Conservation (phyloP, 163 green algal species). For the Scenedesmus sp. region DNA sequence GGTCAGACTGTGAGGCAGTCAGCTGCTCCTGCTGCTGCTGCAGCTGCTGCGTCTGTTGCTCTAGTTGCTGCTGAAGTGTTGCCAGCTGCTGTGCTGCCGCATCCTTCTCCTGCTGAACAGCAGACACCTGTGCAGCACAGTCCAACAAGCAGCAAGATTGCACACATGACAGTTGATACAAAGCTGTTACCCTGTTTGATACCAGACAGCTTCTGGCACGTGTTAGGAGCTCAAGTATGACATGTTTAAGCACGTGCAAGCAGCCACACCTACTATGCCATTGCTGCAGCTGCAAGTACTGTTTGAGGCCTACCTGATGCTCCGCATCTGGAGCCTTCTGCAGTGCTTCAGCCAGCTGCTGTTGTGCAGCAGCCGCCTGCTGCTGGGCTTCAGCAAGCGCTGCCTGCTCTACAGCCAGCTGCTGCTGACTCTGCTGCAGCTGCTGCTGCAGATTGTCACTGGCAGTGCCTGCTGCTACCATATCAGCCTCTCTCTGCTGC, state of each 20-base stretch:
- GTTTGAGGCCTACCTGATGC: not conserved
- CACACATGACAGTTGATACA: not conserved
- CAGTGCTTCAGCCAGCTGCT: not conserved
- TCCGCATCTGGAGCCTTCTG: not conserved
- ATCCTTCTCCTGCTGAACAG: not conserved
- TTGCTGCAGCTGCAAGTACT: not conserved
- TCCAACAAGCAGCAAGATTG: not conserved
- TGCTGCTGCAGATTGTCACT: constrained; percentile 3
- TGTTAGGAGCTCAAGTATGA: too few species aligned
- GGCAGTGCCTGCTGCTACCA: not conserved
- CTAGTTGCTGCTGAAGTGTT: not conserved
- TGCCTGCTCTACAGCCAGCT: not conserved
- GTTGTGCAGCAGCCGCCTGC: not conserved
- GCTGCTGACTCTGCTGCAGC: constrained; percentile 8
- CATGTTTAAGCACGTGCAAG: too few species aligned
- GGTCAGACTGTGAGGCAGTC: not conserved
- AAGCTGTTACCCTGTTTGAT: too few species aligned
- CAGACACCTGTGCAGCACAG: not conserved
- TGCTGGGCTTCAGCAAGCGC: constrained; percentile 11
- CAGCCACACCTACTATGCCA: not conserved
- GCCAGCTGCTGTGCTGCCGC: not conserved
- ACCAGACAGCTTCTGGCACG: too few species aligned
- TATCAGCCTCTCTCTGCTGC: not conserved
- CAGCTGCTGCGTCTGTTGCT: not conserved
- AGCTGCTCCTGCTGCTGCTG: not conserved